Evolutionary conservation across 129 eudicot genomes (phyloP), one percentile per base, ranked within the genome.

Genomic region (Silybum marianum): DNA sequence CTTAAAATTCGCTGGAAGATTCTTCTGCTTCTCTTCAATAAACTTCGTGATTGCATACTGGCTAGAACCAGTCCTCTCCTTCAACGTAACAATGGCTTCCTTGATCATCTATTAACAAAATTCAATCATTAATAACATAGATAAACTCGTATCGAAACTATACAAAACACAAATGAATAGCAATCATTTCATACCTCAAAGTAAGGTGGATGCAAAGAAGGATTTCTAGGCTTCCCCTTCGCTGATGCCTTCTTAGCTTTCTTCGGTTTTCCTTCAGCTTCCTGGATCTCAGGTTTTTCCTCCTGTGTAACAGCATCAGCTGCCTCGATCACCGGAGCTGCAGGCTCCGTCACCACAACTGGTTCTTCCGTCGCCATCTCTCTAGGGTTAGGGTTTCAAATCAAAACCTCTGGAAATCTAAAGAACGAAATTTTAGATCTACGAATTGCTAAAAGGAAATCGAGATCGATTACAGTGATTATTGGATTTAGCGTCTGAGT

Each of bases 11-110:
- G 82, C 36, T 1, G 95, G 97, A 39, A 92, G 86, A 69, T 76
- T 73, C 81, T 92, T 90, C 1, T 90, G 91, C 86, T 92, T 89
- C 66, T 87, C 91, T 82, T 92, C 97, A 0, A 90, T 84, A 36
- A 84, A 87, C 82, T 92, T 92, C 40, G 87, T 63, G 54, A 92
- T 88, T 80, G 97, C 97, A 9, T 92, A 83, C 79, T 90, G 95
- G 42, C 97, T 92, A 11, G 97, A 92, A 9, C 97, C 97, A 7
- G 85, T 85, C 63, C 71, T 87, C 82, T 92, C 97, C 89, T 92
- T 92, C 89, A 92, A 76, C 3, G 97, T 72, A 75, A 77, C 83
- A 48, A 92, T 87, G 24, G 97, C 97, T 1, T 90, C 97, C 39
- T 71, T 74, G 12, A 90, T 85, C 97, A 92, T 92, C 97, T 92